Evolutionary conservation across 2,329 filamentous ascomycete species (phyloP).

Genomic region (Pleoardoris graminearum): DNA sequence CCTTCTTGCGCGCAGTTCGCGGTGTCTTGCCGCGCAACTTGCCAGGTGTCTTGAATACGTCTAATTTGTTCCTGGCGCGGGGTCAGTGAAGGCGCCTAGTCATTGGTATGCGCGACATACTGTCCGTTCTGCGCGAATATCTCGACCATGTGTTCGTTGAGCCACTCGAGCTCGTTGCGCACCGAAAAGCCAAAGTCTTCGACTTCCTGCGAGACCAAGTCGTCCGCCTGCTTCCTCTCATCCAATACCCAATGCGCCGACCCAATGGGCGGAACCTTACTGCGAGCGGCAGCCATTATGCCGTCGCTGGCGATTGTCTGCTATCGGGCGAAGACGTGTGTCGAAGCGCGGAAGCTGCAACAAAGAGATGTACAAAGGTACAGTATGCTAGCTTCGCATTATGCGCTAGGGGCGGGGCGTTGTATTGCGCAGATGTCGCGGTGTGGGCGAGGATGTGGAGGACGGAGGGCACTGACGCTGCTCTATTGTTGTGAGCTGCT

Average conservation of each 20-base stretch:
- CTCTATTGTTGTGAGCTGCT: slow-evolving; percentile 13
- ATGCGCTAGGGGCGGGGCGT: slow-evolving; percentile 6
- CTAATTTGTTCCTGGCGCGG: slow-evolving; percentile 74
- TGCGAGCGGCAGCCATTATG: slow-evolving; percentile 38
- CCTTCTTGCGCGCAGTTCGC: slow-evolving; percentile 66
- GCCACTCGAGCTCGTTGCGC: slow-evolving; percentile 93
- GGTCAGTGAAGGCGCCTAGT: slow-evolving; percentile 28
- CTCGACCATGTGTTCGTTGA: slow-evolving; percentile 97
- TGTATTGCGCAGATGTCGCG: slow-evolving; percentile 5
- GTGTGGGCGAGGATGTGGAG: slow-evolving; percentile 1
- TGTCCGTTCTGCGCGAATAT: slow-evolving; percentile 86
- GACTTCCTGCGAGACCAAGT: slow-evolving; percentile 77
- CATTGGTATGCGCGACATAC: slow-evolving; percentile 59
- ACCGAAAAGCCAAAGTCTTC: slow-evolving; percentile 94
- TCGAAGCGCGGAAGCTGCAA: slow-evolving; percentile 21
- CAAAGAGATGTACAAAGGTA: neutral
- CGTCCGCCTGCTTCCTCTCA: slow-evolving; percentile 76
- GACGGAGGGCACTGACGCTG: slow-evolving; percentile 11
- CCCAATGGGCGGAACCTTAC: slow-evolving; percentile 64
- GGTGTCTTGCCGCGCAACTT: slow-evolving; percentile 83
- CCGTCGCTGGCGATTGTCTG: slow-evolving; percentile 8
- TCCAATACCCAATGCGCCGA: slow-evolving; percentile 82
- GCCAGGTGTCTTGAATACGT: slow-evolving; percentile 93
- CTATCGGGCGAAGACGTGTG: slow-evolving; percentile 27
- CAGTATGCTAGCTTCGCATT: slow-evolving; percentile 18